Evolutionary conservation across 345 rosid genomes (phyloP).

Genomic region (Citrus inodora): DNA sequence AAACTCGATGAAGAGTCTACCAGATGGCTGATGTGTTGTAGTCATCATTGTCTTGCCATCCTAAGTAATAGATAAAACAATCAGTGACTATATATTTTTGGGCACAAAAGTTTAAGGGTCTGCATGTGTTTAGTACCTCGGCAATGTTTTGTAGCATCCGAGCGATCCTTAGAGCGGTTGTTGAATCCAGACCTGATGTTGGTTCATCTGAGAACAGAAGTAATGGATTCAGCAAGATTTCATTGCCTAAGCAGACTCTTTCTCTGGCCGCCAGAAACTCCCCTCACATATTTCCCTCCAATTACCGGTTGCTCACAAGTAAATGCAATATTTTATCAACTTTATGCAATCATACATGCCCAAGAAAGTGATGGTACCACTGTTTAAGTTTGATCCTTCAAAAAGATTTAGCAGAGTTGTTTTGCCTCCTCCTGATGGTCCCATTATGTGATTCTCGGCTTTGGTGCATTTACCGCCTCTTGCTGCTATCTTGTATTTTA

Average conservation of each 20-base stretch:
- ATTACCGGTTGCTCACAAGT: not conserved
- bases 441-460: constrained; percentile 22
- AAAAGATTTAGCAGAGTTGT: constrained; percentile 31
- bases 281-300: constrained; percentile 26
- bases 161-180: constrained; percentile 21
- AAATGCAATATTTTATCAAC: not conserved
- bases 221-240: constrained; percentile 31
- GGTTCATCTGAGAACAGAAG: constrained; percentile 31
- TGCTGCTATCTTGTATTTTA: constrained; percentile 14
- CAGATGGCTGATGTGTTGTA: constrained; percentile 36
- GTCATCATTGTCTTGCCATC: constrained; percentile 30
- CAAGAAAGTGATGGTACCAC: constrained; percentile 16
- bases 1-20: constrained; percentile 28
- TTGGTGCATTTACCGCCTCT: not conserved
- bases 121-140: not conserved
- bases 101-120: not conserved
- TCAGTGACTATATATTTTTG: no score
- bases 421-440: constrained; percentile 41
- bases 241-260: constrained; percentile 36
- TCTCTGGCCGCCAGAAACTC: constrained; percentile 34
- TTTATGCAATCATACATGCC: not conserved
- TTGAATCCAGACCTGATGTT: constrained; percentile 33
- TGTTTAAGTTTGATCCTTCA: constrained; percentile 2
- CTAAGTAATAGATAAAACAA: constrained; percentile 1
- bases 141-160: constrained; percentile 25